Evolutionary conservation across 2,329 filamentous ascomycete genomes (phyloP).

Genomic region (Mycosphaerella sp.): DNA sequence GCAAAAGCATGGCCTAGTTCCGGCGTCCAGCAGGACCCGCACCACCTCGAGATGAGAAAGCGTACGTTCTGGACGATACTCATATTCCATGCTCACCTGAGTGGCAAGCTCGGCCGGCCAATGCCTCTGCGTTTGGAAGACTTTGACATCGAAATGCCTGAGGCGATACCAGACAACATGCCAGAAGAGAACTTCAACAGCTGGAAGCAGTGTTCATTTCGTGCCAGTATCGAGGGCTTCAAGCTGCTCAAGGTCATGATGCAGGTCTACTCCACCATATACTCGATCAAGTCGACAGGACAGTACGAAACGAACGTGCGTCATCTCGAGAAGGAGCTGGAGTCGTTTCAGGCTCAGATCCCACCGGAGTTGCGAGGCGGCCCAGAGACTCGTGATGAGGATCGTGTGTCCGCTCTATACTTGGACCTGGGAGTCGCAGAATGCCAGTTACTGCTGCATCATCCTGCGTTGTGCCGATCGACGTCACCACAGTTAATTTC

Average conservation of each 20-base stretch:
- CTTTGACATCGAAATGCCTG: constrained; percentile 71
- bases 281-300: constrained; percentile 54
- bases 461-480: constrained; percentile 47
- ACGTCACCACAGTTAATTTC: constrained; percentile 55
- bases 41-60: constrained; percentile 71
- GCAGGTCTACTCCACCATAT: constrained; percentile 71
- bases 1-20: constrained; percentile 51
- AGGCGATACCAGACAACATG: constrained; percentile 63
- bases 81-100: constrained; percentile 59
- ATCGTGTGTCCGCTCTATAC: constrained; percentile 45
- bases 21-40: constrained; percentile 47
- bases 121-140: constrained; percentile 69
- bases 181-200: constrained; percentile 51
- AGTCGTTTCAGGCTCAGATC: constrained; percentile 57
- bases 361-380: constrained; percentile 54
- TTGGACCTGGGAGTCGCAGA: constrained; percentile 46
- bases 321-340: constrained; percentile 58
- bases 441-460: constrained; percentile 47
- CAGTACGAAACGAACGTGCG: constrained; percentile 57
- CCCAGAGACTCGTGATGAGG: constrained; percentile 40
- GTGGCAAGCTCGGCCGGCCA: constrained; percentile 68
- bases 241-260: constrained; percentile 61
- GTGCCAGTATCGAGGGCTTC: constrained; percentile 59
- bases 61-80: constrained; percentile 70
- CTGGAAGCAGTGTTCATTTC: constrained; percentile 57